A percentile compares a stretch with the other conserved stretches of the same genome.
phyloP scores from a whole-genome alignment of 2,329 filamentous ascomycete species.

The Apiospora aurea region DNA sequence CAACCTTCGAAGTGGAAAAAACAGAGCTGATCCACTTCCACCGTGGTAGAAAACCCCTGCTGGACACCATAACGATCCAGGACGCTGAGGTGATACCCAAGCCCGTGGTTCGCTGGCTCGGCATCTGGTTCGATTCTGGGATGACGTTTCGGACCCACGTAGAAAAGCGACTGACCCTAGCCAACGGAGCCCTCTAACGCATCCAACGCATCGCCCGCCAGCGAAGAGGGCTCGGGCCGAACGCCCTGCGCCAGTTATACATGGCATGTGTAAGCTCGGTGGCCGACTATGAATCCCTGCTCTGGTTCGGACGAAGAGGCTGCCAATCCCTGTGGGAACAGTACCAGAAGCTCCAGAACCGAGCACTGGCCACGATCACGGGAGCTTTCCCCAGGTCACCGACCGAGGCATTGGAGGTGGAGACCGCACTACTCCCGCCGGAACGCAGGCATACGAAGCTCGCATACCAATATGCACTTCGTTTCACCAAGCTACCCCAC shows the following conservation, averaged over 20 bases:
- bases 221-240: neutral
- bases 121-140: neutral
- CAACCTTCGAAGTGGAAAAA: neutral
- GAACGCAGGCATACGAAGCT: neutral
- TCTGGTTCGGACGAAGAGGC: neutral
- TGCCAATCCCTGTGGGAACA: neutral
- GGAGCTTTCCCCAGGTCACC: neutral
- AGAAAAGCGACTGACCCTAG: neutral
- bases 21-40: neutral
- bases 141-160: neutral
- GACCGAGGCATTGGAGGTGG: neutral
- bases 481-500: neutral
- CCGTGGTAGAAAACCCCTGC: neutral
- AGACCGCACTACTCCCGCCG: neutral
- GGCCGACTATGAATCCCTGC: neutral
- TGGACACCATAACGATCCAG: neutral
- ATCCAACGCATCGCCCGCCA: slow-evolving; percentile 6
- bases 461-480: neutral
- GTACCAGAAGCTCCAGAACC: neutral
- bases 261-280: neutral
- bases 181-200: neutral
- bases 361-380: neutral
- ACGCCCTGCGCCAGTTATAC: neutral
- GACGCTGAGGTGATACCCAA: neutral
- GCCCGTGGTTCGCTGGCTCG: neutral